These are phyloP conservation scores for Proliferodiscus dingleyae DNA, from an alignment of 2,329 filamentous ascomycete species.

Conservation along the genomic window DNA sequence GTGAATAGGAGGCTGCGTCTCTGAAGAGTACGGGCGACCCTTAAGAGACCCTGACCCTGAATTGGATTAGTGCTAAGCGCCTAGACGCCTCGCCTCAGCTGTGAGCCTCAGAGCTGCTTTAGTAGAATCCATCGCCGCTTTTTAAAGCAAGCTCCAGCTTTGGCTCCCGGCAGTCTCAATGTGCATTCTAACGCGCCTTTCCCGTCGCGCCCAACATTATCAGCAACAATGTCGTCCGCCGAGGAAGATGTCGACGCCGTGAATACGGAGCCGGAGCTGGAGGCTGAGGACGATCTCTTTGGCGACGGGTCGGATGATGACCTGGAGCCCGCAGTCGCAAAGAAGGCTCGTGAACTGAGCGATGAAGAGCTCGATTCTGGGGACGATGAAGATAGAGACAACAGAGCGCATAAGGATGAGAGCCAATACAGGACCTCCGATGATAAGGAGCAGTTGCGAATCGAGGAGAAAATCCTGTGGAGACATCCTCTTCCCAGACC, in stretches of 20 bases:
- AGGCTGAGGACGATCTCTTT: constrained; percentile 55
- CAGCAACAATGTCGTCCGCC: constrained; percentile 2
- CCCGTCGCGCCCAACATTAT: neutral
- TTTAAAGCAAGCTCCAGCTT: no score
- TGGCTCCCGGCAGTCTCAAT: no score
- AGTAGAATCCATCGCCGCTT: no score
- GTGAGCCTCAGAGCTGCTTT: no score
- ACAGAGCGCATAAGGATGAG: constrained; percentile 43
- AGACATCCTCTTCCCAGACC: constrained; percentile 68
- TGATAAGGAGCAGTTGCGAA: constrained; percentile 41
- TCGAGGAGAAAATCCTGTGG: constrained; percentile 60
- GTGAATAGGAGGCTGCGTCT: no score
- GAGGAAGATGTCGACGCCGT: constrained; percentile 29
- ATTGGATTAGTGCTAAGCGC: no score
- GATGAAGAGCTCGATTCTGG: constrained; percentile 60
- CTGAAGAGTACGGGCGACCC: no score
- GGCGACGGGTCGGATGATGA: constrained; percentile 51
- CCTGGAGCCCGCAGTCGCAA: constrained; percentile 14
- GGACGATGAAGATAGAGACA: constrained; percentile 57
- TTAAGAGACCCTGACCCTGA: no score
- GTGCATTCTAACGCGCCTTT: neutral
- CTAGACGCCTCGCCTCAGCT: no score
- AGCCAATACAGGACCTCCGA: constrained; percentile 39
- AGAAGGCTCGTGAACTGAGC: constrained; percentile 40
- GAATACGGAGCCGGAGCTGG: constrained; percentile 44